Base-by-base conservation (phyloP, 169 alveolate species). In the Plasmodium blacklocki region DNA sequence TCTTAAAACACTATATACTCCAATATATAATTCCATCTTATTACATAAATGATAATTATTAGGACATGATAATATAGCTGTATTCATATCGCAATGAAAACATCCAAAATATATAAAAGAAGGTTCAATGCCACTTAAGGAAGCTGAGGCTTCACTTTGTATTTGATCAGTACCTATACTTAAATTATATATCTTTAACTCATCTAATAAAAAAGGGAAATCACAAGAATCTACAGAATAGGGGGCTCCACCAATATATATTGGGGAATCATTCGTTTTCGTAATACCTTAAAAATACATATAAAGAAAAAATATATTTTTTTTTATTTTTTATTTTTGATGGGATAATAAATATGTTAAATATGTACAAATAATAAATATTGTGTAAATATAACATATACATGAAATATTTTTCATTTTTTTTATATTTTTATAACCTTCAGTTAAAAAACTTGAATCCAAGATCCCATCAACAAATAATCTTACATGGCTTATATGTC, bases 31-130 rank as follows among this genome's bases (percentile, higher is more conserved):
- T 68, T 94, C 96, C 18, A 87, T 59, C 89, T 93, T 95, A 93
- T 95, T 95, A 89, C 98, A 96, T 21, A 96, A 94, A 68, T 96
- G 98, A 89, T 96, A 96, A 62, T 95, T 96, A 47, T 94, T 93
- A 52, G 98, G 97, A 49, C 98, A 96, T 2, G 97, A 93, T 32
- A 60, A 15, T 50, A 76, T 49, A 14, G 88, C 92, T 18, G 19
- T 68, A 21, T 78, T 90, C 21, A 74, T 95, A 96, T 95, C 95
- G 95, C 98, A 96, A 91, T 94, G 92, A 70, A 93, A 92, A 93
- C 98, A 96, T 11, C 97, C 98, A 50, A 96, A 93, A 66, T 94
- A 94, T 14, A 96, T 73, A 80, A 88, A 96, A 15, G 98, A 95
- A 50, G 98, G 96, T 88, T 96, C 97, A 18, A 96, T 50, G 39